Evolutionary conservation across 306 rosid species (phyloP), one percentile per base, ranked within the genome.

Genomic region (Acacia crassicarpa): DNA sequence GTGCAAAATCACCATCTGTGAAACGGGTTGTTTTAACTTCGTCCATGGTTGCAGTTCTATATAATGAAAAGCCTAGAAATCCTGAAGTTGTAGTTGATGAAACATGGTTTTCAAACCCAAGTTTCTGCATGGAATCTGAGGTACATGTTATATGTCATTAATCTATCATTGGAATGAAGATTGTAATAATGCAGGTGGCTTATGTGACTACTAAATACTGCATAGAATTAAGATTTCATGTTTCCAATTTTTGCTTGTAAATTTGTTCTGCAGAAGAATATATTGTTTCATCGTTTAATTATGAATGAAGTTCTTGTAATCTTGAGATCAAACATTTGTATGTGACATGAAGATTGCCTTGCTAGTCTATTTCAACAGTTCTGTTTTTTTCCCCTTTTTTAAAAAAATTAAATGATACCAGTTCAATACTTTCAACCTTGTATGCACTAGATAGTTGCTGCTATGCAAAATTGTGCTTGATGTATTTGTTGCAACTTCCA

Each of bases 1-100:
- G 88, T 75, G 80, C 80, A 22, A 84, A 84, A 71, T 81, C 90
- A 15, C n/a, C 84, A n/a, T 84, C 88, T 15, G 56, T 87, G 41
- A 82, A 84, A 66, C 77, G 88, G 33, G 84, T 87, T 59, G 70
- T 87, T 67, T 81, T 84, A 19, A 87, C 90, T 38, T 67, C 72
- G 3, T 67, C 72, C 48, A 17, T 38, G 27, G 49, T 27, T 17
- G 72, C 72, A 20, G 48, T 67, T 35, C 5, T 1, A 67, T 38
- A 3, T 38, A 38, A 67, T 35, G 72, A 27, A 67, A 67, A 19
- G 48, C 72, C 72, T 67, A 38, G 13, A 35, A 20, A n/a, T 35
- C 48, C 72, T 67, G 48, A 67, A 67, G 72, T 38, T 67, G 48
- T 67, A 19, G 72, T 67, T 67, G 72, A 67, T 67, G 72, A 67